phyloP scores from a whole-genome alignment of 2,329 filamentous ascomycete genomes.

The Phialophora tarda region DNA sequence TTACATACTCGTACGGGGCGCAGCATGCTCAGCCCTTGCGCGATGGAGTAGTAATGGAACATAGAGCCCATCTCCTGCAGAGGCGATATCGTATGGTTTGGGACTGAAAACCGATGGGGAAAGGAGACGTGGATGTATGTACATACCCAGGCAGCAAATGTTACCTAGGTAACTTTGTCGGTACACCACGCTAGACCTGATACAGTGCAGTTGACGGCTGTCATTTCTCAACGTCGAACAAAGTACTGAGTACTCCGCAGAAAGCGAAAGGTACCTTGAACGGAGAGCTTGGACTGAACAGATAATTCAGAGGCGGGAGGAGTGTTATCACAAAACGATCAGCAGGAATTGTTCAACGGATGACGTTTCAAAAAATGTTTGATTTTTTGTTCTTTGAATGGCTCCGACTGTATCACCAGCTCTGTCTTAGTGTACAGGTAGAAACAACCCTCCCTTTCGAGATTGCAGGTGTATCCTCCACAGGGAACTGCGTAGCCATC shows the following conservation, averaged over 20 bases:
- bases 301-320: neutral
- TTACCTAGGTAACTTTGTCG: no score
- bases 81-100: no score
- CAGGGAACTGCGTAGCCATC: neutral
- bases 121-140: no score
- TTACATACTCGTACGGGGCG: no score
- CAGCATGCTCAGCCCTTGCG: no score
- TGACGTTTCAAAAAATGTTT: neutral
- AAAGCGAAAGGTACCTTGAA: neutral
- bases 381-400: slow-evolving; percentile 14
- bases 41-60: no score
- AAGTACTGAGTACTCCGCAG: no score
- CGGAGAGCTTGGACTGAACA: neutral
- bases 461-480: slow-evolving; percentile 1
- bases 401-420: slow-evolving; percentile 8
- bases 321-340: neutral
- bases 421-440: slow-evolving; percentile 14
- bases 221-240: neutral
- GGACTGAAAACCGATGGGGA: no score
- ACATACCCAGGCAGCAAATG: no score
- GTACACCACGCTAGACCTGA: neutral
- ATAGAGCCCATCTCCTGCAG: no score
- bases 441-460: neutral
- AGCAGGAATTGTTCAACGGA: neutral
- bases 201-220: neutral